Percentiles rank a stretch among this genome's conserved stretches.
These are phyloP conservation scores for Daldinia eschscholtzii DNA, from an alignment of 2,329 filamentous ascomycete genomes.

Conservation along the genomic window DNA sequence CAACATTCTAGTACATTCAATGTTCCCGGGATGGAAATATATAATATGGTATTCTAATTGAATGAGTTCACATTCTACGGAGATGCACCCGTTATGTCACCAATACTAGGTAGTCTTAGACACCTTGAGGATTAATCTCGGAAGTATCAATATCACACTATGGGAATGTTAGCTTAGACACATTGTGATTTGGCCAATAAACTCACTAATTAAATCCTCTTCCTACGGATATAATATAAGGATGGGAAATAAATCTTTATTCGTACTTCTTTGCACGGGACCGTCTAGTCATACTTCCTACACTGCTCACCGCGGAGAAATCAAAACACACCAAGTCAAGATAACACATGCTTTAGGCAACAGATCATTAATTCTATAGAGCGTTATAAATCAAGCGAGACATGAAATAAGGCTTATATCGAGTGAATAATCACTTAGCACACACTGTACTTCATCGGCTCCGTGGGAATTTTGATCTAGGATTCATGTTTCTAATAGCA, in stretches of 20 bases:
- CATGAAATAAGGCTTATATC: background rate
- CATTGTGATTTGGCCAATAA: background rate
- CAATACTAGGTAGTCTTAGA: too few relatives aligned
- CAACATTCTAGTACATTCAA: background rate
- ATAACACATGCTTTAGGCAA: background rate
- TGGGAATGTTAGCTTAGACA: too few relatives aligned
- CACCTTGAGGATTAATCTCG: too few relatives aligned
- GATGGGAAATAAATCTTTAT: background rate
- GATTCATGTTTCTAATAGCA: too few relatives aligned
- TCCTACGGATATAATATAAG: background rate
- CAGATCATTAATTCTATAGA: background rate
- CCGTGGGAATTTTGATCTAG: too few relatives aligned
- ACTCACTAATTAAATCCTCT: background rate
- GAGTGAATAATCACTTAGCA: too few relatives aligned
- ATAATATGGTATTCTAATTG: slow-evolving; percentile 22
- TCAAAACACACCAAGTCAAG: background rate
- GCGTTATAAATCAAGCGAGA: background rate
- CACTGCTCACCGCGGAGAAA: background rate
- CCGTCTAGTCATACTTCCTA: background rate
- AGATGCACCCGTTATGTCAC: too few relatives aligned
- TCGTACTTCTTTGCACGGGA: too few relatives aligned
- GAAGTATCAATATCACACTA: too few relatives aligned
- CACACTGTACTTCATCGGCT: background rate
- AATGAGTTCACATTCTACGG: slow-evolving; percentile 53
- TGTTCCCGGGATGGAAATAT: background rate